Percentiles rank a stretch among this genome's conserved stretches.
phyloP scores from a whole-genome alignment of 768 basidiomycete genomes.

The Coprinopsis cinerea region DNA sequence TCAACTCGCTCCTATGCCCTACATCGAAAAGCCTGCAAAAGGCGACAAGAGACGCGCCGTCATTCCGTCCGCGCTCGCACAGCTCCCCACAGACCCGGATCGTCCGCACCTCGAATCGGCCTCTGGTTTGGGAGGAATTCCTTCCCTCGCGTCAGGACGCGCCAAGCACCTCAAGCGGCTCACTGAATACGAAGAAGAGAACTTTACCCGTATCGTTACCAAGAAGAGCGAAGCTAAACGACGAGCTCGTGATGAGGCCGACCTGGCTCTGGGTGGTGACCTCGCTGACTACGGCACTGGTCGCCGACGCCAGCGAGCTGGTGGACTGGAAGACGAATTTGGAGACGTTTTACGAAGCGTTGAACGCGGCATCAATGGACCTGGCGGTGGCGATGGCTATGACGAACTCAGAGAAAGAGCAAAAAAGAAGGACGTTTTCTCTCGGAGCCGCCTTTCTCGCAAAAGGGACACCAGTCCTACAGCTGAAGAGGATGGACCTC shows the following conservation, averaged over 20 bases:
- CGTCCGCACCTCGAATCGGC: slow-evolving; percentile 68
- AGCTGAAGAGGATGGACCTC: slow-evolving; percentile 23
- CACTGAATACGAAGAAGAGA: slow-evolving; percentile 89
- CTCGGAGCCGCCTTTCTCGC: slow-evolving; percentile 43
- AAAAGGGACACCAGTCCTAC: slow-evolving; percentile 19
- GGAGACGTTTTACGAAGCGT: slow-evolving; percentile 68
- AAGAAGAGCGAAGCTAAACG: slow-evolving; percentile 79
- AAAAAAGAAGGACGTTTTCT: slow-evolving; percentile 56
- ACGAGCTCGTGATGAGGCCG: slow-evolving; percentile 75
- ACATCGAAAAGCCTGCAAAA: slow-evolving; percentile 47
- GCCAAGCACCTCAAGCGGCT: slow-evolving; percentile 76
- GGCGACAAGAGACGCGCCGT: slow-evolving; percentile 36
- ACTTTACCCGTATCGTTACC: slow-evolving; percentile 86
- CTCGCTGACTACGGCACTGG: slow-evolving; percentile 38
- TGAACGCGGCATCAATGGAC: slow-evolving; percentile 37
- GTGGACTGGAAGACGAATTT: slow-evolving; percentile 81
- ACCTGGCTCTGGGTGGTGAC: slow-evolving; percentile 79
- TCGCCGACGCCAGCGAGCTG: slow-evolving; percentile 52
- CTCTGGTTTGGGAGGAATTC: slow-evolving; percentile 62
- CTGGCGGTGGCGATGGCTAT: slow-evolving; percentile 62
- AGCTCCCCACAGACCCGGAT: slow-evolving; percentile 59
- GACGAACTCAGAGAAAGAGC: slow-evolving; percentile 70
- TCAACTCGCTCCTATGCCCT: slow-evolving; percentile 84
- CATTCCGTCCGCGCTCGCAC: slow-evolving; percentile 60
- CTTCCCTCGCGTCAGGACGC: slow-evolving; percentile 54